Percentiles rank a stretch among this genome's conserved stretches.
phyloP scores from a whole-genome alignment of 2,329 filamentous ascomycete species.

The Alternaria tenuissima region DNA sequence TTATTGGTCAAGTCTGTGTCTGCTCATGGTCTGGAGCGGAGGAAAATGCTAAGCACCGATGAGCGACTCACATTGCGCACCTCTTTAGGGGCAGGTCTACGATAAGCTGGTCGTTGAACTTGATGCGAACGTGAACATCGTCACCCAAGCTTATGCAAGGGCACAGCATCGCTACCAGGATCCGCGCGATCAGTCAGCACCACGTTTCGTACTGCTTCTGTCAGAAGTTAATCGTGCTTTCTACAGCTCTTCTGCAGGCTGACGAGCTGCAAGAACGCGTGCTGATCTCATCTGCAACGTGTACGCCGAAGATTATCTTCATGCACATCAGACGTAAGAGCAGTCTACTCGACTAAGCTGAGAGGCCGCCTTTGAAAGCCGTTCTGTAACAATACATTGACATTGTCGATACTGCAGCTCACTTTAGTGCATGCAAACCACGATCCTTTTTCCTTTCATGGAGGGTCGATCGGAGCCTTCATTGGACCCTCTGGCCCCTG shows the following conservation, averaged over 20 bases:
- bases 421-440: conserved; percentile 19
- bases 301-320: neutral
- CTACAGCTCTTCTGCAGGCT: neutral
- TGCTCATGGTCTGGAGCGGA: neutral
- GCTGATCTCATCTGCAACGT: neutral
- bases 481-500: conserved; percentile 16
- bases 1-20: conserved; percentile 10
- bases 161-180: neutral
- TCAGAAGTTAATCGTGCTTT: conserved; percentile 20
- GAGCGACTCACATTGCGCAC: conserved; percentile 2
- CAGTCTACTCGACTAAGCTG: neutral
- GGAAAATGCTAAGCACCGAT: conserved; percentile 8
- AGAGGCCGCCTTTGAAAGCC: neutral
- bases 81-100: neutral
- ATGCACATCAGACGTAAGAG: neutral
- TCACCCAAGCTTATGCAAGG: conserved; percentile 13
- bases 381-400: neutral
- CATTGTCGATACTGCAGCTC: conserved; percentile 21
- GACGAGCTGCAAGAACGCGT: neutral
- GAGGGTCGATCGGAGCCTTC: conserved; percentile 4
- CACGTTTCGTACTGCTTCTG: conserved; percentile 19
- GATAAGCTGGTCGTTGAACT: conserved; percentile 5
- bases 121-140: conserved; percentile 4
- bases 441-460: conserved; percentile 8
- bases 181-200: conserved; percentile 11